Evolutionary conservation across 805 yeast species (phyloP).

Genomic region (Monosporozyma servazzii): DNA sequence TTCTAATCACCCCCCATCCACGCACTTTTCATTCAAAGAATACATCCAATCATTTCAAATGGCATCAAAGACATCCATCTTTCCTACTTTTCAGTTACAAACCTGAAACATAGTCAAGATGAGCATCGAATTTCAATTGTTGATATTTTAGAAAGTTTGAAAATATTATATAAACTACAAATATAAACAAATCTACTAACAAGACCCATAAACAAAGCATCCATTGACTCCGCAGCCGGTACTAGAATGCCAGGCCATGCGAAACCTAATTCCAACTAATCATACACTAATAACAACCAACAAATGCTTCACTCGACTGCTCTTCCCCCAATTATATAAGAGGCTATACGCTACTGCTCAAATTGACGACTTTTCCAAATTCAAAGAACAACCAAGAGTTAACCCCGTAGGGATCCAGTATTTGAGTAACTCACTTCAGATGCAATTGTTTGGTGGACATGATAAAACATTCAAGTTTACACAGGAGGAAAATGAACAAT

Average conservation of each 20-base stretch:
- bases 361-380: neutral
- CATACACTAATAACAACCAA: neutral
- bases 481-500: slow-evolving; percentile 22
- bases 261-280: neutral
- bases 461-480: slow-evolving; percentile 14
- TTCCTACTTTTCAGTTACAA: neutral
- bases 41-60: no score
- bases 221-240: neutral
- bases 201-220: neutral
- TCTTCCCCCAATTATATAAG: neutral
- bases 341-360: neutral
- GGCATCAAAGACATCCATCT: neutral
- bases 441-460: slow-evolving; percentile 41
- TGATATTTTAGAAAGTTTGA: neutral
- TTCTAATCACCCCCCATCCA: no score
- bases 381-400: slow-evolving; percentile 41
- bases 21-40: no score
- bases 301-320: neutral
- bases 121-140: neutral
- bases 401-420: slow-evolving; percentile 80
- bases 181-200: neutral
- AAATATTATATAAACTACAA: neutral
- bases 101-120: neutral
- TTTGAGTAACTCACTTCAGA: slow-evolving; percentile 48
- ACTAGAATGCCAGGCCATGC: neutral